Conservation (phyloP, 768 basidiomycete genomes). For the Neoboletus magnificus region DNA sequence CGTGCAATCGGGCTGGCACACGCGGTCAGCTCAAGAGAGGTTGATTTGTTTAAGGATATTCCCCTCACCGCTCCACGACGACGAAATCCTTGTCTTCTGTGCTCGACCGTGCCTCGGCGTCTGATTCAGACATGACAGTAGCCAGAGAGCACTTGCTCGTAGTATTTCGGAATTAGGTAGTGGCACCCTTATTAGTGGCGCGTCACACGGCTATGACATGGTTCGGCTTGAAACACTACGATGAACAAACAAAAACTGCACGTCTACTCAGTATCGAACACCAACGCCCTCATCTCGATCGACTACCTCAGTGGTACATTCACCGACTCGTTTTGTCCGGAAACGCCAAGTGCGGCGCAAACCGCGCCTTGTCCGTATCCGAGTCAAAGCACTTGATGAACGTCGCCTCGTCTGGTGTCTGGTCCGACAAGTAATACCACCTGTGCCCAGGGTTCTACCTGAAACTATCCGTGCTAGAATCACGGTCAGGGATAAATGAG, state of each 20-base stretch:
- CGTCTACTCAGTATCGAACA: slow-evolving; percentile 34
- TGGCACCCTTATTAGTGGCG: not conserved
- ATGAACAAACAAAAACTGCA: not conserved
- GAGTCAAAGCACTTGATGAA: slow-evolving; percentile 44
- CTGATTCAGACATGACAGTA: slow-evolving; percentile 23
- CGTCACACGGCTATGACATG: not conserved
- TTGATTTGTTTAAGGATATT: not conserved
- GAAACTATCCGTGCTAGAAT: slow-evolving; percentile 21
- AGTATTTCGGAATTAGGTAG: slow-evolving; percentile 10
- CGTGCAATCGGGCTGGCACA: slow-evolving; percentile 35
- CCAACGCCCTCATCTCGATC: slow-evolving; percentile 38
- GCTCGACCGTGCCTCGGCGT: slow-evolving; percentile 5
- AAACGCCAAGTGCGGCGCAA: slow-evolving; percentile 36
- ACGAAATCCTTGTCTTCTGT: slow-evolving; percentile 21
- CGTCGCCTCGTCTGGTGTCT: slow-evolving; percentile 37
- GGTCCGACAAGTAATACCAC: slow-evolving; percentile 37
- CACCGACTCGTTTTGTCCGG: slow-evolving; percentile 28
- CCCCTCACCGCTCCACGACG: slow-evolving; percentile 26
- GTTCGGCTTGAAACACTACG: not conserved
- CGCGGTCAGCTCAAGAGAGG: slow-evolving; percentile 1
- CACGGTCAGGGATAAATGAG: slow-evolving; percentile 33
- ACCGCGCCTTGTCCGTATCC: slow-evolving; percentile 31
- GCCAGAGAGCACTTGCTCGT: not conserved
- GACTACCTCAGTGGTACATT: slow-evolving; percentile 34
- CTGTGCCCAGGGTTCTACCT: slow-evolving; percentile 32